Percentiles rank a stretch among this genome's conserved stretches.
Evolutionary conservation across 768 basidiomycete species (phyloP).

Genomic region (Lyophyllum shimeji): DNA sequence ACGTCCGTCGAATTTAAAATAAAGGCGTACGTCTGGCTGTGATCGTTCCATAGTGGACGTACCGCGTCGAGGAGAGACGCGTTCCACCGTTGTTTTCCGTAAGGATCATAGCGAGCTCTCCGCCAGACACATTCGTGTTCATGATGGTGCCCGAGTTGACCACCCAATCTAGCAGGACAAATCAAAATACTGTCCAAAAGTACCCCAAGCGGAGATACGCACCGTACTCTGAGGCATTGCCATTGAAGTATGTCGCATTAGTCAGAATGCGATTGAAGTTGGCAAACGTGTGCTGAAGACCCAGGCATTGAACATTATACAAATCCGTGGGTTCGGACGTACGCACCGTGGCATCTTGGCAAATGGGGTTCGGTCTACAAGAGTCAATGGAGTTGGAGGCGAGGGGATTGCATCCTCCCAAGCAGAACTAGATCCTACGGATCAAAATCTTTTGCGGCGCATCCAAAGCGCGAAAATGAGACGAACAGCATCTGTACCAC

Average conservation of each 20-base stretch:
- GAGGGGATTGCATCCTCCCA: conserved; percentile 86
- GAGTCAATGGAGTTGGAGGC: conserved; percentile 61
- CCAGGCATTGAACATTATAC: neutral
- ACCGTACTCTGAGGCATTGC: conserved; percentile 74
- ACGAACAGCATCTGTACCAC: conserved; percentile 45
- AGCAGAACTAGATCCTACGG: conserved; percentile 55
- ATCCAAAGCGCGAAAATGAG: neutral
- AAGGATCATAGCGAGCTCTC: conserved; percentile 67
- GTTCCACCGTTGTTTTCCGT: conserved; percentile 76
- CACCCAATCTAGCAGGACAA: conserved; percentile 56
- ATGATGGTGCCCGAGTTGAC: conserved; percentile 66
- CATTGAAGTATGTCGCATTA: conserved; percentile 68
- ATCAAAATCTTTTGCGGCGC: conserved; percentile 3
- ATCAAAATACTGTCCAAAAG: neutral
- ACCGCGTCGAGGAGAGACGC: conserved; percentile 75
- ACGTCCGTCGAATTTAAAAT: neutral
- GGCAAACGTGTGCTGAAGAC: conserved; percentile 53
- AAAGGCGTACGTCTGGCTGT: conserved; percentile 52
- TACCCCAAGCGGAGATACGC: conserved; percentile 13
- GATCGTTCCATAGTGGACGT: conserved; percentile 79
- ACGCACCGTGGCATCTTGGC: conserved; percentile 55
- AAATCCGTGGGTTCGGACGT: neutral
- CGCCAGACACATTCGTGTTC: conserved; percentile 58
- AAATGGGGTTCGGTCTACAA: conserved; percentile 72
- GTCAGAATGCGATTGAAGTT: conserved; percentile 66